Evolutionary conservation across 140 eudicot genomes (phyloP).

Genomic region (Oenanthe javanica): DNA sequence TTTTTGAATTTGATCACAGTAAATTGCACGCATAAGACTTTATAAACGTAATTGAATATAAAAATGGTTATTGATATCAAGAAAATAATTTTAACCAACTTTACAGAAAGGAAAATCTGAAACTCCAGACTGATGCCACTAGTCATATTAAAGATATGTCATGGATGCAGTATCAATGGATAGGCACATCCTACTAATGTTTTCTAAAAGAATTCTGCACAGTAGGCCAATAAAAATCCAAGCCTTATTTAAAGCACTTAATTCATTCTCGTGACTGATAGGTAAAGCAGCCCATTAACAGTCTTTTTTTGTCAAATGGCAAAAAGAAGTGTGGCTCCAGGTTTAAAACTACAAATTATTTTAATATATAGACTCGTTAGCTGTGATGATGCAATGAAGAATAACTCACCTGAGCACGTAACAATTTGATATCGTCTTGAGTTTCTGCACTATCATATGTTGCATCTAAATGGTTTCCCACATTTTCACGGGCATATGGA

Average conservation of each 20-base stretch:
- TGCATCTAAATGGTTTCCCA: conserved; percentile 75
- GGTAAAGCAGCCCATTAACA: not conserved
- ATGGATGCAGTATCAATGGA: not conserved
- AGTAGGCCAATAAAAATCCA: not conserved
- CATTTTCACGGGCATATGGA: conserved; percentile 88
- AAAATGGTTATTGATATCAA: not conserved
- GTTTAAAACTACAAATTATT: not conserved
- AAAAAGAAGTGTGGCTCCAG: not conserved
- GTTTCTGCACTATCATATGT: conserved; percentile 73
- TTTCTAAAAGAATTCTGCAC: not conserved
- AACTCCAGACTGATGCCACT: not conserved
- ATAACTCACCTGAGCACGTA: conserved; percentile 66
- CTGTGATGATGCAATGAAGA: not conserved
- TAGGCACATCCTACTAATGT: not conserved
- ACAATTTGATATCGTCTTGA: conserved; percentile 71
- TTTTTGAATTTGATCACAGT: not conserved
- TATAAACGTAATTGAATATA: not conserved
- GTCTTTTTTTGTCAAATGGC: not conserved
- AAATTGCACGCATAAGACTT: not conserved
- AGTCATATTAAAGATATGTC: not conserved
- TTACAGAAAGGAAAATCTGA: not conserved
- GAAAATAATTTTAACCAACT: not conserved
- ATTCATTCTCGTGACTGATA: not conserved
- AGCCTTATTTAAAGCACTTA: not conserved
- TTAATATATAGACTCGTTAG: not conserved